Base-by-base conservation (phyloP, 768 basidiomycete species). In the Rhodosporidiobolus odoratus region DNA sequence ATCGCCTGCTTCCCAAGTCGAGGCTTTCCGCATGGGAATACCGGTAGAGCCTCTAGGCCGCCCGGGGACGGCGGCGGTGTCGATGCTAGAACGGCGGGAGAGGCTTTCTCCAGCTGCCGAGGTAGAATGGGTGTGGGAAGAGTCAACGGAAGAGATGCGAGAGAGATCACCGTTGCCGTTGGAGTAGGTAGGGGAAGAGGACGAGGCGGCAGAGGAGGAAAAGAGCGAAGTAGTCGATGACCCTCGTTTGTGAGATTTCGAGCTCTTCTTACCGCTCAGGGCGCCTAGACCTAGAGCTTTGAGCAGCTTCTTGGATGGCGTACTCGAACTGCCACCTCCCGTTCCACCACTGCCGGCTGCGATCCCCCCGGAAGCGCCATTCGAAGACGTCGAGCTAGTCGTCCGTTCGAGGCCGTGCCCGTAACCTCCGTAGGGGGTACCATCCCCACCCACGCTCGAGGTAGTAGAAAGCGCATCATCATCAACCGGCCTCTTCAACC, bases 1-100 rank as follows among this genome's bases (percentile, higher is more conserved):
- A 27, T 70, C 66, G 32, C 62, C 63, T 27, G 58, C 43, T 27
- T 74, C 73, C 73, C 73, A 74, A 7, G 68, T 70, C 40, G 65
- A 43, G 7, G 68, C 58, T 58, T 70, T 74, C 43, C 68, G 68
- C 65, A 74, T 61, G n/a, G 73, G 73, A 34, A 74, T 65, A 17
- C 73, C 73, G 9, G 73, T 70, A 3, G 53, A 35, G 8, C 65
- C 70, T 40, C 45, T 62, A 32, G 70, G 65, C 13, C 64, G 40
- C n/a, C n/a, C n/a, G 19, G 65, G 5, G 5, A 30, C 16, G 32
- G 30, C 25, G 35, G 58, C 13, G 21, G 4, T 19, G 15, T 23
- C 17, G 27, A 9, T 23, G 56, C 35, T n/a, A n/a, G n/a, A n/a
- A n/a, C n/a, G n/a, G n/a, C n/a, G n/a, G 43, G 21, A 12, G 43